phyloP scores from a whole-genome alignment of 2,329 filamentous ascomycete species.

The Aspergillus vadensis region DNA sequence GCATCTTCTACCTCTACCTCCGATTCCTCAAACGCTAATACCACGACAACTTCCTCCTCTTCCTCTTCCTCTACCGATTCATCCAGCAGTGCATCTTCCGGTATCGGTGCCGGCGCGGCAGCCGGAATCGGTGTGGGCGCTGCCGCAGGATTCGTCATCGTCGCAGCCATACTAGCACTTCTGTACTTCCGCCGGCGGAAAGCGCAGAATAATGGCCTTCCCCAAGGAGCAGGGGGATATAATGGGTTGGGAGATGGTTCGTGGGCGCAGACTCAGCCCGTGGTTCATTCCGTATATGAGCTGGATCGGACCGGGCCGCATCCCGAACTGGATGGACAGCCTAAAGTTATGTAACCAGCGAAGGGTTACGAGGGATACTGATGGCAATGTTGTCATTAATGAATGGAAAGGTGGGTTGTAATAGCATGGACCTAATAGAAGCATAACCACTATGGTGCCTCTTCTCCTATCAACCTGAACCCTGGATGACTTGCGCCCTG shows the following conservation, averaged over 20 bases:
- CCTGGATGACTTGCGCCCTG: too few relatives aligned
- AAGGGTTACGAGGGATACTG: neutral
- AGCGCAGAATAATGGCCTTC: neutral
- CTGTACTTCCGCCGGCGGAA: conserved; percentile 2
- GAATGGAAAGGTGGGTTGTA: too few relatives aligned
- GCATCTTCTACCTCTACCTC: neutral
- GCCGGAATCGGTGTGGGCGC: conserved; percentile 11
- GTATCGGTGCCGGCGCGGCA: conserved; percentile 4
- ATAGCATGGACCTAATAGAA: too few relatives aligned
- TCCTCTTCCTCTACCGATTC: neutral
- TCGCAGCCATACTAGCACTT: neutral
- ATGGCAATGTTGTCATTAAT: too few relatives aligned
- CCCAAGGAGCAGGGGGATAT: neutral
- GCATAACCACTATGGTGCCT: too few relatives aligned
- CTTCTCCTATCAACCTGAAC: too few relatives aligned
- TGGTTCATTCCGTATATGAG: neutral
- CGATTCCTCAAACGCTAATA: neutral
- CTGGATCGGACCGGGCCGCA: neutral
- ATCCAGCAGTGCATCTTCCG: neutral
- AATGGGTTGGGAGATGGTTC: neutral
- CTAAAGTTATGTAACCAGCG: neutral
- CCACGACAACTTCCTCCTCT: neutral
- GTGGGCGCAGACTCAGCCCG: neutral
- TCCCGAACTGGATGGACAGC: neutral
- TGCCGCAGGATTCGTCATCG: neutral